A percentile compares a stretch with the other conserved stretches of the same genome.
phyloP scores from a whole-genome alignment of 2,329 filamentous ascomycete species.

The Ilyonectria sp. region DNA sequence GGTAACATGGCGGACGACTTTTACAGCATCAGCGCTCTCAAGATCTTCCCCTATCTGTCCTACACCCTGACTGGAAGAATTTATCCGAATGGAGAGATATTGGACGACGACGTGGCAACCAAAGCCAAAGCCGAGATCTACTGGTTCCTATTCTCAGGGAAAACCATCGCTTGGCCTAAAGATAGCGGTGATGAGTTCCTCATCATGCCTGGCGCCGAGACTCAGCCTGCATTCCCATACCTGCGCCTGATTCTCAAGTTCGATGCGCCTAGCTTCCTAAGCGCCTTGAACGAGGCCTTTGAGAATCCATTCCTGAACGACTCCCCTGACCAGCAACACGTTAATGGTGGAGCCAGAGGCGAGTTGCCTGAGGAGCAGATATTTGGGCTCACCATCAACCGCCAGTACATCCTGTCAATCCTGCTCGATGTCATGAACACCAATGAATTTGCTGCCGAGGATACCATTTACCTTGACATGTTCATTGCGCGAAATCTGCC shows the following conservation, averaged over 20 bases:
- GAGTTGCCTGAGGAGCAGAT: constrained; percentile 76
- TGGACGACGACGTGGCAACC: constrained; percentile 80
- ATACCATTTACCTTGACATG: constrained; percentile 98
- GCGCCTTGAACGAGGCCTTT: constrained; percentile 96
- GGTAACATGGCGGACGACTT: constrained; percentile 73
- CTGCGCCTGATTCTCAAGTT: constrained; percentile 88
- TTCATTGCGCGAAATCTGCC: constrained; percentile 96
- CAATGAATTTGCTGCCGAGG: constrained; percentile 80
- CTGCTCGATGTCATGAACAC: constrained; percentile 91
- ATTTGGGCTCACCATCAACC: constrained; percentile 81
- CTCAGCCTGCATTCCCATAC: constrained; percentile 87
- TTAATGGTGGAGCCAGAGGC: constrained; percentile 65
- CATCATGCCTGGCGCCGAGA: constrained; percentile 68
- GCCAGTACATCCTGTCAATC: constrained; percentile 94
- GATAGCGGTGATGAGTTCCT: constrained; percentile 72
- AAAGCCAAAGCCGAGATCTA: constrained; percentile 92
- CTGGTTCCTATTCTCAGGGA: constrained; percentile 92
- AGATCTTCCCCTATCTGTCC: constrained; percentile 95
- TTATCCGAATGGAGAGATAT: constrained; percentile 87
- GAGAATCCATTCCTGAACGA: constrained; percentile 96
- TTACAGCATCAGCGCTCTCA: constrained; percentile 81
- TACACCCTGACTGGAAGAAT: constrained; percentile 90
- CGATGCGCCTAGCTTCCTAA: constrained; percentile 92
- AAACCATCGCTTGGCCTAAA: constrained; percentile 81
- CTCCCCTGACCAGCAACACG: constrained; percentile 71